Conservation (phyloP, 2,329 filamentous ascomycete genomes). For the Fonsecaea multimorphosa region DNA sequence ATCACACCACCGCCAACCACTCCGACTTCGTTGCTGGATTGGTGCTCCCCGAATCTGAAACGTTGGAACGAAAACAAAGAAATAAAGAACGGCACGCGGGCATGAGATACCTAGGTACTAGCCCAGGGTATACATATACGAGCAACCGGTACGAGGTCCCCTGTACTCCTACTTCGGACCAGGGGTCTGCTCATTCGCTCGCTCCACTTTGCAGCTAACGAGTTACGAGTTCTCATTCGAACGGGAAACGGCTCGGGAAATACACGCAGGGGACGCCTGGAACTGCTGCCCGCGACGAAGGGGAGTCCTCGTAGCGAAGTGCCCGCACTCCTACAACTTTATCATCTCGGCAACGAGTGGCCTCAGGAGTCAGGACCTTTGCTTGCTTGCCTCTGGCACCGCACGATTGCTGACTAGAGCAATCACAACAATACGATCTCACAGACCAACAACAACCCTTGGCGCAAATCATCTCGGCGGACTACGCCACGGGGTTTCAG, state of each 20-base stretch:
- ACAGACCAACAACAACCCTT: not conserved
- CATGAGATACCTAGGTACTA: too few species aligned
- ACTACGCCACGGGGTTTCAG: constrained; percentile 15
- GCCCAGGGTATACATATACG: too few species aligned
- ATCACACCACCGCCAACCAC: constrained; percentile 4
- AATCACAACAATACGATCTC: not conserved
- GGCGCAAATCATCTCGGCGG: constrained; percentile 10
- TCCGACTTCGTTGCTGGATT: not conserved
- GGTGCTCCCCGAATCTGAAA: constrained; percentile 9
- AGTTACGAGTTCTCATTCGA: not conserved
- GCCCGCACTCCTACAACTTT: too few species aligned
- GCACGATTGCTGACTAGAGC: not conserved
- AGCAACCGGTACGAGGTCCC: not conserved
- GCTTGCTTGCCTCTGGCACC: not conserved
- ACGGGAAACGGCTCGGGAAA: not conserved
- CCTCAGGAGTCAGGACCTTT: not conserved
- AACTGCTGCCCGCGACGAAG: not conserved
- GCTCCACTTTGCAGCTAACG: not conserved
- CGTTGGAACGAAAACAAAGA: not conserved
- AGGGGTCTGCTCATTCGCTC: not conserved
- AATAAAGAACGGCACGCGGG: not conserved
- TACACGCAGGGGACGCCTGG: not conserved
- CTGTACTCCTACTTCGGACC: not conserved
- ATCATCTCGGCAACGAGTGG: not conserved
- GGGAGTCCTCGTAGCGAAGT: too few species aligned